Conservation (phyloP, 2,329 filamentous ascomycete genomes). For the Hymenoscyphus repandus region DNA sequence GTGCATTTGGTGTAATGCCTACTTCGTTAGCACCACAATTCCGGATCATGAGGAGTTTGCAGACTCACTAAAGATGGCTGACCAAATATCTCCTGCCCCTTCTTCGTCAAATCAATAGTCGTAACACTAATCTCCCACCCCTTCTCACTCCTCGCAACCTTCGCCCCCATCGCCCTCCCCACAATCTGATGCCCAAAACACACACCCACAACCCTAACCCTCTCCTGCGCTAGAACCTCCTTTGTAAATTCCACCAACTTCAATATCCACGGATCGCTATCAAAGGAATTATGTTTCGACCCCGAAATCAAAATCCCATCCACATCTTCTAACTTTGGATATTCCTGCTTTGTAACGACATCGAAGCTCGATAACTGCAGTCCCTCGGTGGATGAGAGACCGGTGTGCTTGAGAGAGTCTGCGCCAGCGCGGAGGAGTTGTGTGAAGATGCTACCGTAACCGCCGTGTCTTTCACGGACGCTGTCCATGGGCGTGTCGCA, state of each 20-base stretch:
- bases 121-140: constrained; percentile 83
- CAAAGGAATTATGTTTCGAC: constrained; percentile 68
- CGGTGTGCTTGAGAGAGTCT: constrained; percentile 38
- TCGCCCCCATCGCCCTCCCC: constrained; percentile 62
- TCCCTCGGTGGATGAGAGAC: constrained; percentile 34
- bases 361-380: constrained; percentile 35
- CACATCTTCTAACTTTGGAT: constrained; percentile 67
- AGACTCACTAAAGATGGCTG: constrained; percentile 49
- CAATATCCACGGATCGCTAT: constrained; percentile 69
- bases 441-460: constrained; percentile 68
- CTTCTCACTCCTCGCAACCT: constrained; percentile 58
- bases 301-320: constrained; percentile 84
- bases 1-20: constrained; percentile 83
- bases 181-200: constrained; percentile 90
- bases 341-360: constrained; percentile 52
- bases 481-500: constrained; percentile 71
- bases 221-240: constrained; percentile 51
- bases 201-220: constrained; percentile 69
- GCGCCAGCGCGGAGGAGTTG: constrained; percentile 52
- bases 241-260: constrained; percentile 65
- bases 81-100: constrained; percentile 68
- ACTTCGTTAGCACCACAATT: constrained; percentile 1
- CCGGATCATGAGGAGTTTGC: neutral
- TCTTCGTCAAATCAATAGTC: constrained; percentile 59
- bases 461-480: constrained; percentile 59